Evolutionary conservation across 768 basidiomycete genomes (phyloP), one percentile per base, ranked within the genome.

Genomic region (Podaxis sp.): DNA sequence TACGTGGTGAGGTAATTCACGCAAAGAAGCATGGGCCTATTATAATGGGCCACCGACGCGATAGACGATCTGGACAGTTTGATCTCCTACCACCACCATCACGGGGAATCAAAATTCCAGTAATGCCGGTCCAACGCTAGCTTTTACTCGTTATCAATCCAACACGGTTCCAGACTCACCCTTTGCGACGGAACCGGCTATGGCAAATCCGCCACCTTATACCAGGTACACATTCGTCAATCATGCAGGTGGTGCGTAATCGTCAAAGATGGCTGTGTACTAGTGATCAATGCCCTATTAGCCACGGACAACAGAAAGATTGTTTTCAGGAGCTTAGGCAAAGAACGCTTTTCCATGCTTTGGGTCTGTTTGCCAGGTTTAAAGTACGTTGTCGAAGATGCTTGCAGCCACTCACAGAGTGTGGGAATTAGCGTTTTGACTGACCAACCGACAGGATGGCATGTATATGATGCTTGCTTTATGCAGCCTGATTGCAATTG

Each of bases 291-390:
- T 20, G 24, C 13, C 24, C 3, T 13, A 40, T 33, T 52, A 61
- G 58, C 50, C 20, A 36, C 58, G 7, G 22, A 50, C 30, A 46
- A 22, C 2, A 41, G 26, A 11, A 46, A 30, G n/a, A 28, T 61
- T 46, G 30, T 55, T 4, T 54, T 61, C 40, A 30, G 41, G 33
- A 61, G 60, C 26, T 53, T 41, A 2, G 53, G 55, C 26, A 38
- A 46, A 4, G 51, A 61, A 33, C 52, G 33, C 28, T 44, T 61
- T 4, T 44, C 51, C n/a, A n/a, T n/a, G n/a, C n/a, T n/a, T n/a
- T n/a, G n/a, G n/a, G n/a, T n/a, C n/a, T n/a, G n/a, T n/a, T n/a
- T n/a, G n/a, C n/a, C n/a, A n/a, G n/a, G n/a, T n/a, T n/a, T n/a
- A n/a, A n/a, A n/a, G n/a, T n/a, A n/a, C n/a, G n/a, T n/a, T n/a